Percentiles rank a stretch among this genome's conserved stretches.
These are phyloP conservation scores for Penicillium canescens DNA, from an alignment of 495 filamentous ascomycete species.

Conservation along the genomic window DNA sequence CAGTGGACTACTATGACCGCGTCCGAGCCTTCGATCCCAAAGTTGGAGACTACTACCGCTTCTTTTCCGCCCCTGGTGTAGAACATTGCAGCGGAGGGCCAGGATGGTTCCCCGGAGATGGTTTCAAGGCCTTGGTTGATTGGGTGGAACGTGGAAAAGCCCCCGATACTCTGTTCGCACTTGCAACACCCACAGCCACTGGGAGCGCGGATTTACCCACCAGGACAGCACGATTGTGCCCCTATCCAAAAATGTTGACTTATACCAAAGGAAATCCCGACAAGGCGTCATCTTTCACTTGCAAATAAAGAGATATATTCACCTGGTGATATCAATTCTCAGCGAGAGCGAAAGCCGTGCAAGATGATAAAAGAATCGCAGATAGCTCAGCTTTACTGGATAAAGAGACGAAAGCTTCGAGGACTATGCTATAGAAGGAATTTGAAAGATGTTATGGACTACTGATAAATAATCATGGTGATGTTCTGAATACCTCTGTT, in stretches of 20 bases:
- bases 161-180: conserved; percentile 16
- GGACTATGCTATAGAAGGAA: no score
- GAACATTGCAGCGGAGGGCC: conserved; percentile 29
- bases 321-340: no score
- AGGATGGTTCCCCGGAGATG: conserved; percentile 17
- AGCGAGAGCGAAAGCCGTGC: no score
- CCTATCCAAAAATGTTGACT: neutral
- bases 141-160: conserved; percentile 34
- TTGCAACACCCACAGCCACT: neutral
- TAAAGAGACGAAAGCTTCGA: no score
- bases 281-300: neutral
- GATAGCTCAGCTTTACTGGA: no score
- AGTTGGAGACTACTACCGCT: conserved; percentile 25
- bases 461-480: no score
- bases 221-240: neutral
- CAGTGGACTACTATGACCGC: conserved; percentile 16
- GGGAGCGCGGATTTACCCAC: neutral
- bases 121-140: conserved; percentile 13
- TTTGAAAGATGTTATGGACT: no score
- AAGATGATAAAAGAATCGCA: no score
- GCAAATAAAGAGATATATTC: neutral
- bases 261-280: neutral
- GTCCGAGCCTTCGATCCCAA: conserved; percentile 11
- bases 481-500: no score
- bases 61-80: conserved; percentile 31